Evolutionary conservation across 108 stramenopile species (phyloP).

Genomic region (Stephanodiscus triporus): DNA sequence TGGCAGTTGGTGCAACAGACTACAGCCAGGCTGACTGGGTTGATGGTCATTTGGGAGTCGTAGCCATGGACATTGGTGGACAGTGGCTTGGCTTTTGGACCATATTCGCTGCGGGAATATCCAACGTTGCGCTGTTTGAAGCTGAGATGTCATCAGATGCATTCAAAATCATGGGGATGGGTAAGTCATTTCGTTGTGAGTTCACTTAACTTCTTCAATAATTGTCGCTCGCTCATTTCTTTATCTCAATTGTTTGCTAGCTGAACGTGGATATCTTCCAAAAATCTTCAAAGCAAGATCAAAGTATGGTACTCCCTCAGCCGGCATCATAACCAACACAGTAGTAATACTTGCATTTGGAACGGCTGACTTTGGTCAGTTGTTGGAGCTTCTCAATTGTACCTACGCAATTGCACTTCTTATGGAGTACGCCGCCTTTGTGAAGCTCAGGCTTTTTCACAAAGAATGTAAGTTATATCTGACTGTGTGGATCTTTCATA

Average conservation of each 20-base stretch:
- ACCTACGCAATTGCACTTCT: constrained; percentile 81
- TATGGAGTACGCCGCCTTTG: constrained; percentile 93
- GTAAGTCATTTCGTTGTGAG: constrained; percentile 8
- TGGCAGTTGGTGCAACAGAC: constrained; percentile 73
- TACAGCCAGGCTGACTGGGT: constrained; percentile 66
- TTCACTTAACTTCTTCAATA: neutral
- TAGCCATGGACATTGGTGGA: constrained; percentile 81
- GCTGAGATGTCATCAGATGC: constrained; percentile 94
- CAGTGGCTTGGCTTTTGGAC: constrained; percentile 93
- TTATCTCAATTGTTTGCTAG: neutral
- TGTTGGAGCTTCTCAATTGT: constrained; percentile 94
- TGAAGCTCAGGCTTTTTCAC: constrained; percentile 74
- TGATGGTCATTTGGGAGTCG: constrained; percentile 88
- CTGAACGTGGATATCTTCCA: constrained; percentile 87
- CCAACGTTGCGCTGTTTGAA: constrained; percentile 90
- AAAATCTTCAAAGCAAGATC: constrained; percentile 76
- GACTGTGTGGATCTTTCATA: neutral
- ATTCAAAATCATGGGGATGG: constrained; percentile 94
- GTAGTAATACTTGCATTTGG: constrained; percentile 74
- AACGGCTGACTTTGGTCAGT: constrained; percentile 69
- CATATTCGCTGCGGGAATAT: constrained; percentile 88
- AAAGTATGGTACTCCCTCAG: constrained; percentile 87
- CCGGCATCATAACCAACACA: constrained; percentile 80
- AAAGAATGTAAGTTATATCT: constrained; percentile 44
- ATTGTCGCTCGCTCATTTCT: neutral